phyloP scores from a whole-genome alignment of 1,284 basidiomycete species.

The Gymnopus androsaceus region DNA sequence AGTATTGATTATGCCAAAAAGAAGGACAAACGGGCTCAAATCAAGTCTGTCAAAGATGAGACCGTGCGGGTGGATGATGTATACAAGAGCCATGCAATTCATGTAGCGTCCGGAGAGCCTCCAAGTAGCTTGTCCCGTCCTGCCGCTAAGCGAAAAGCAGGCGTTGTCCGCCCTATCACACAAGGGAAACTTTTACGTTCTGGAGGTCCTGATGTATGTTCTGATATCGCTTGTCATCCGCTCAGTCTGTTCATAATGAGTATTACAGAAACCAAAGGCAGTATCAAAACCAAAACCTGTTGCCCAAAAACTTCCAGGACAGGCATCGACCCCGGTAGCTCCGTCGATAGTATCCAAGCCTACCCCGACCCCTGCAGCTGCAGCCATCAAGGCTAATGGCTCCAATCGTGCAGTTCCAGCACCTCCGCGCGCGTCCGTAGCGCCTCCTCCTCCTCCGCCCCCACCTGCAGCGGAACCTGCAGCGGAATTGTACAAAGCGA shows the following conservation, averaged over 20 bases:
- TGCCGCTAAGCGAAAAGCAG: slow-evolving; percentile 85
- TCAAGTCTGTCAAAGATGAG: slow-evolving; percentile 92
- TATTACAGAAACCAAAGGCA: slow-evolving; percentile 44
- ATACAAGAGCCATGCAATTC: slow-evolving; percentile 94
- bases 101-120: slow-evolving; percentile 88
- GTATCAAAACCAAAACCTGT: slow-evolving; percentile 57
- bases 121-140: slow-evolving; percentile 81
- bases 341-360: slow-evolving; percentile 48
- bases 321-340: slow-evolving; percentile 35
- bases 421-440: slow-evolving; percentile 33
- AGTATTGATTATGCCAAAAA: slow-evolving; percentile 94
- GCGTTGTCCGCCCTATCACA: slow-evolving; percentile 81
- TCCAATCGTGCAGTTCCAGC: slow-evolving; percentile 33
- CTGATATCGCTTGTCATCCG: slow-evolving; percentile 36
- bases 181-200: slow-evolving; percentile 79
- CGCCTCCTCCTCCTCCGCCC: slow-evolving; percentile 47
- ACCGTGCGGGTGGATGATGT: slow-evolving; percentile 78
- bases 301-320: slow-evolving; percentile 60
- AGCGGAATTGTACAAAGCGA: slow-evolving; percentile 80
- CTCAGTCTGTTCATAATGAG: neutral
- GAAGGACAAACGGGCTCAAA: slow-evolving; percentile 91
- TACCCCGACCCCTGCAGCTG: slow-evolving; percentile 35
- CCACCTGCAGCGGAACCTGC: slow-evolving; percentile 70
- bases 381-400: slow-evolving; percentile 20
- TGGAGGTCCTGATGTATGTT: slow-evolving; percentile 71